Base-by-base conservation (phyloP, 2,329 filamentous ascomycete genomes). In the Neofusicoccum umdonicola region DNA sequence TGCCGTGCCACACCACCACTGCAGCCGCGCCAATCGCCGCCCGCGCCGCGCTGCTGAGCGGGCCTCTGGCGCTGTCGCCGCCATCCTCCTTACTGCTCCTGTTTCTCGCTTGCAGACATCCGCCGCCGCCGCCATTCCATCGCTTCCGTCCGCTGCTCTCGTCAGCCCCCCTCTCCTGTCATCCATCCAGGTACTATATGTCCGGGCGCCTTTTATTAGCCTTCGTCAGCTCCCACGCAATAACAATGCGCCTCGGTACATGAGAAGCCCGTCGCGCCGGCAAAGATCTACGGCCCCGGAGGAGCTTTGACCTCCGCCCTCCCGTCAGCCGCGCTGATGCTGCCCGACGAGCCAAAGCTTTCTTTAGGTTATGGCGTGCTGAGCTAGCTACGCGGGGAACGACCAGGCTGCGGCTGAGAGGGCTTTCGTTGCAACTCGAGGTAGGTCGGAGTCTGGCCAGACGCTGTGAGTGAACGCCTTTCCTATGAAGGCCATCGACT, bases 1-100 rank as follows among this genome's bases (percentile, higher is more conserved):
- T 47, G 42, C 56, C 56, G 56, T 60, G 56, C 41, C 56, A 60
- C 56, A 45, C 56, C 54, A 45, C 22, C 52, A 42, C 52, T 39
- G 8, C 54, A n/a, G 54, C 22, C 19, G 54, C 54, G 54, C 54
- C 39, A 58, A 58, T 58, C 39, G 31, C 56, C 2, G 41, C 15
- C 35, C 56, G 41, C 35, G 4, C 39, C 13, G 15, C 39, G 39
- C 54, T 58, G 54, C 54, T 34, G 54, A 57, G 54, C 54, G 45
- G 11, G 54, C 54, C 54, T 57, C 54, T 37, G 35, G 27, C 22
- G 34, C 52, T 44, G 52, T 7, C 35, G 39, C 31, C 31, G 54
- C 39, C n/a, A 12, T 15, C 15, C 42, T 60, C 42, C 56, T 60
- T 60, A 47, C 56, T 47, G 56, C 42, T n/a, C n/a, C 12, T 19